Evolutionary conservation across 2,329 filamentous ascomycete genomes (phyloP).

Genomic region (Bipolaris victoriae): DNA sequence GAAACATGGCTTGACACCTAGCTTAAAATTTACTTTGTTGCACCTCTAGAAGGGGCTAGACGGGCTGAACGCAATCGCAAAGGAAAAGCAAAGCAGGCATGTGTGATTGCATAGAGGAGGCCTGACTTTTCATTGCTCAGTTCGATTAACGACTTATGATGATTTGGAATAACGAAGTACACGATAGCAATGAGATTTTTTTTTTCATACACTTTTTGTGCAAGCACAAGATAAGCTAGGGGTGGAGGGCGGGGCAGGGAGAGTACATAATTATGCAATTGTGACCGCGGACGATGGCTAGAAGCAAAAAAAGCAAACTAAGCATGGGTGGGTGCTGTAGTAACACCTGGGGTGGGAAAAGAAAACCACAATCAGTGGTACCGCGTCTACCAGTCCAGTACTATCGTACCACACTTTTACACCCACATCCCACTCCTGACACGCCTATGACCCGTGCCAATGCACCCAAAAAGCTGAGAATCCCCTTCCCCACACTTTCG

Average conservation of each 20-base stretch:
- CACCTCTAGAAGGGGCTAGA: neutral
- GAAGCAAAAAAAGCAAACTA: neutral
- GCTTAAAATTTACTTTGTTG: slow-evolving; percentile 1
- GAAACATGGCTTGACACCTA: slow-evolving; percentile 2
- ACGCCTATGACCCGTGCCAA: slow-evolving; percentile 1
- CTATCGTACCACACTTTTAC: slow-evolving; percentile 3
- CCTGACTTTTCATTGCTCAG: slow-evolving; percentile 5
- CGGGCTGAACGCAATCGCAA: neutral
- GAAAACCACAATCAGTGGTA: neutral
- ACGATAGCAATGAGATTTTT: neutral
- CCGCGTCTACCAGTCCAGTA: neutral
- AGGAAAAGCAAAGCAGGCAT: neutral
- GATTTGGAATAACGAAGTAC: neutral
- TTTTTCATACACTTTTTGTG: neutral
- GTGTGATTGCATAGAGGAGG: neutral
- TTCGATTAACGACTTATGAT: slow-evolving; percentile 1
- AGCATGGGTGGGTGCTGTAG: too few species aligned
- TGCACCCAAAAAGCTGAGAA: neutral
- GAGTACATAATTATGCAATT: too few species aligned
- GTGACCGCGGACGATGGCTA: too few species aligned
- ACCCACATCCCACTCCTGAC: neutral
- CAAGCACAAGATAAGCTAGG: neutral
- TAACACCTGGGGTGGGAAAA: too few species aligned
- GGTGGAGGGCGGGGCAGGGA: too few species aligned
- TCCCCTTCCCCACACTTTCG: too few species aligned